Evolutionary conservation across 2,329 filamentous ascomycete genomes (phyloP), one percentile per base, ranked within the genome.

Genomic region (Arthrobotrys entomopaga): DNA sequence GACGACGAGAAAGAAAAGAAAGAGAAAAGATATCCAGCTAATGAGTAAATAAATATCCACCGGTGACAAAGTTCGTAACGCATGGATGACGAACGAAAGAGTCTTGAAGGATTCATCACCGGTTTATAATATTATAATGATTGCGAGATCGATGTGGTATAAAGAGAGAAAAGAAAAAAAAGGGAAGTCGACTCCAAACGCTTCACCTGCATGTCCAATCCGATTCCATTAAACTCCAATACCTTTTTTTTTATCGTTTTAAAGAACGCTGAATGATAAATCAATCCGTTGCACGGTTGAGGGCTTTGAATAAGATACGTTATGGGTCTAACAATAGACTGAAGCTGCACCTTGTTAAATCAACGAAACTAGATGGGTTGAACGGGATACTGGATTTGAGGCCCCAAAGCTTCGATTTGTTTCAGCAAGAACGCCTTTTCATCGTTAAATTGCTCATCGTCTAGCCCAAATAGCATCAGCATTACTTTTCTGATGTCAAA

Each of bases 361-460:
- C 29, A 5, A 34, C 13, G 19, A 29, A 11, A 16, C 24, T 59
- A 73, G 13, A 73, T 73, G 20, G 40, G 69, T 34, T 73, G 69
- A 22, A 24, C 63, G 13, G 60, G 69, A 16, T 58, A 60, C 8
- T 15, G 26, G n/a, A 34, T 49, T 34, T 46, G 61, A 20, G 57
- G 56, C 1, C 61, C 69, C 8, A 76, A 64, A 13, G 53, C 76
- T 78, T 85, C 85, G 79, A 99, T 98, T 82, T 97, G 93, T 82
- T 96, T 94, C 79, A 99, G 93, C 79, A 99, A 84, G 81, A 98
- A 99, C 78, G 95, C 94, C 80, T 96, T 92, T 85, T 99, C 95
- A 80, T 99, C 95, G 77, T 93, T 95, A 81, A 99, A 99, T 82
- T 99, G 95, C 82, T 98, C 95, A 80, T 99, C 95, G 78, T 99